A percentile compares a stretch with the other conserved stretches of the same genome.
Conservation (phyloP, 495 filamentous ascomycete species). For the Xylaria scruposa region DNA sequence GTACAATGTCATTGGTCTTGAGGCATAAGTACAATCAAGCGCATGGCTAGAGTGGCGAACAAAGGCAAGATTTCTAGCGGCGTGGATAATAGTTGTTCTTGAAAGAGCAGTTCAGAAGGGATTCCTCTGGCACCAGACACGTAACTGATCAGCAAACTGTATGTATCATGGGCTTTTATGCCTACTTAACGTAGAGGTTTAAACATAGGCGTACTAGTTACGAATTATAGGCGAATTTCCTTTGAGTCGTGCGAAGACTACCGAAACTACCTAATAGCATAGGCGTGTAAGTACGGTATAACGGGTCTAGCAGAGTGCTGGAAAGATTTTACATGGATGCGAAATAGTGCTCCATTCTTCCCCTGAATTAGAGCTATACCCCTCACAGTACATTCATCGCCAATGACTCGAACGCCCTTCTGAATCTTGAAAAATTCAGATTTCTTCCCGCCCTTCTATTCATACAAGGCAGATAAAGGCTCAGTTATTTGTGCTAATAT, state of each 20-base stretch:
- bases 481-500: no score
- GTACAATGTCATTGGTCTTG: not conserved
- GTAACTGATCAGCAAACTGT: slow-evolving; percentile 7
- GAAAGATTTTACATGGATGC: not conserved
- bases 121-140: not conserved
- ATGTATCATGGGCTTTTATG: slow-evolving; percentile 18
- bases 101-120: not conserved
- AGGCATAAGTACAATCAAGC: not conserved
- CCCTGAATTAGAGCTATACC: not conserved
- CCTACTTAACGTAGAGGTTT: not conserved
- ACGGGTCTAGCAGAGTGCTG: not conserved
- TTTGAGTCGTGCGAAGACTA: no score
- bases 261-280: no score
- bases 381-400: not conserved
- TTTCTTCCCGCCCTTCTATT: no score
- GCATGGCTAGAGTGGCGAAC: not conserved
- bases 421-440: no score
- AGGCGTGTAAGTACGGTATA: no score
- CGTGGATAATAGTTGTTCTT: slow-evolving; percentile 14
- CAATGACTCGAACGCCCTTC: no score
- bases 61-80: no score
- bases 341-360: not conserved
- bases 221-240: no score
- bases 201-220: no score
- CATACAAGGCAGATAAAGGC: no score